A percentile compares a stretch with the other conserved stretches of the same genome.
Conservation (phyloP, 225 moss, liverwort and hornwort species). For the Pleurozium schreberi region DNA sequence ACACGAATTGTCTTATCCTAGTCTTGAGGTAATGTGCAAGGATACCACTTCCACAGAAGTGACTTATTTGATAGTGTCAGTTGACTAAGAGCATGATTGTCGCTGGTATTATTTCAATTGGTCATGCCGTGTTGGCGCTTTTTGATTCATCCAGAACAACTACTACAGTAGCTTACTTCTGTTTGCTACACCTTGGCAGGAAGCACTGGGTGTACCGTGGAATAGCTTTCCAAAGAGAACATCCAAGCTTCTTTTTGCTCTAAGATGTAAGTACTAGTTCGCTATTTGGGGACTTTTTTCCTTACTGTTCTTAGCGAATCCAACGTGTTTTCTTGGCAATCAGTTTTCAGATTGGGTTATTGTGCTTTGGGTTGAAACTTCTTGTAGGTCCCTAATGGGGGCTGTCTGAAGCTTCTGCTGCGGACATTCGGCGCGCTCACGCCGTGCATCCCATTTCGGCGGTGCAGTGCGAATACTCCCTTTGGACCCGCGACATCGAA, state of each 20-base stretch:
- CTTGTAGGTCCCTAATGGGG: no score
- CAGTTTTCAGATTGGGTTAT: background rate
- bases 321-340: background rate
- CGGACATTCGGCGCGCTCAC: no score
- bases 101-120: background rate
- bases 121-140: background rate
- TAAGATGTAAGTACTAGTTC: conserved; percentile 53
- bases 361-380: no score
- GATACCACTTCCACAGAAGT: background rate
- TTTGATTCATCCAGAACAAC: background rate
- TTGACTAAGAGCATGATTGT: background rate
- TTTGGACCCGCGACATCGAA: no score
- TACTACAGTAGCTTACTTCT: background rate
- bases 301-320: background rate
- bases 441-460: no score
- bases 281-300: background rate
- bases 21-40: conserved; percentile 50
- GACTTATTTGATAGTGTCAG: background rate
- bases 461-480: no score
- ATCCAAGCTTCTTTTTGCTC: conserved; percentile 69
- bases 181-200: conserved; percentile 30
- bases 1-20: conserved; percentile 44
- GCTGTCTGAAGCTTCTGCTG: no score
- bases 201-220: conserved; percentile 60
- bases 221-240: conserved; percentile 68